Evolutionary conservation across 164 flowering plant genomes (phyloP).

Genomic region (Nelumbo lutea): DNA sequence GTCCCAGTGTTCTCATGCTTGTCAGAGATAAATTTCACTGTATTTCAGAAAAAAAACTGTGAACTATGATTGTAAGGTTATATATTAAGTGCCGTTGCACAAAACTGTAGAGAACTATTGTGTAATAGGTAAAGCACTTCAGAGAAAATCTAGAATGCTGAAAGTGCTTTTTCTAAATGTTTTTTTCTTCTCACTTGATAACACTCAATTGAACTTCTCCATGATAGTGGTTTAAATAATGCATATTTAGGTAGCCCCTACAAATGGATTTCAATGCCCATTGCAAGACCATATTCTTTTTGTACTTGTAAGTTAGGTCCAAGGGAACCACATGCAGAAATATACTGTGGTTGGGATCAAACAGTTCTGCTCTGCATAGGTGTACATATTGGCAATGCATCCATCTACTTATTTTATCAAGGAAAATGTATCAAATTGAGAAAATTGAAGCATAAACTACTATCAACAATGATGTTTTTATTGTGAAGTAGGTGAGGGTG

Average conservation of each 20-base stretch:
- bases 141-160: not conserved
- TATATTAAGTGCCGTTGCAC: too few relatives aligned
- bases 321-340: not conserved
- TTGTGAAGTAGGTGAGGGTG: not conserved
- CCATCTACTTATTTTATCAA: not conserved
- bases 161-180: too few relatives aligned
- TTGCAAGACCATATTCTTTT: not conserved
- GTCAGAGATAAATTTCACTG: too few relatives aligned
- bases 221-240: not conserved
- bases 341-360: not conserved
- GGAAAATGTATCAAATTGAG: too few relatives aligned
- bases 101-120: not conserved
- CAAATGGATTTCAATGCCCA: not conserved
- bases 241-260: not conserved
- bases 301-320: not conserved
- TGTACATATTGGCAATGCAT: not conserved
- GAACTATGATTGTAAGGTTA: too few relatives aligned
- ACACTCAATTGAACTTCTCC: not conserved
- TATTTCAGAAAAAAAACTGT: too few relatives aligned
- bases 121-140: not conserved
- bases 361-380: not conserved
- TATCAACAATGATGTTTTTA: not conserved
- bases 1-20: too few relatives aligned
- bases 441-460: too few relatives aligned
- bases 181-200: not conserved